Base-by-base conservation (phyloP, 768 basidiomycete species). In the Dacryopinax primogenitus region DNA sequence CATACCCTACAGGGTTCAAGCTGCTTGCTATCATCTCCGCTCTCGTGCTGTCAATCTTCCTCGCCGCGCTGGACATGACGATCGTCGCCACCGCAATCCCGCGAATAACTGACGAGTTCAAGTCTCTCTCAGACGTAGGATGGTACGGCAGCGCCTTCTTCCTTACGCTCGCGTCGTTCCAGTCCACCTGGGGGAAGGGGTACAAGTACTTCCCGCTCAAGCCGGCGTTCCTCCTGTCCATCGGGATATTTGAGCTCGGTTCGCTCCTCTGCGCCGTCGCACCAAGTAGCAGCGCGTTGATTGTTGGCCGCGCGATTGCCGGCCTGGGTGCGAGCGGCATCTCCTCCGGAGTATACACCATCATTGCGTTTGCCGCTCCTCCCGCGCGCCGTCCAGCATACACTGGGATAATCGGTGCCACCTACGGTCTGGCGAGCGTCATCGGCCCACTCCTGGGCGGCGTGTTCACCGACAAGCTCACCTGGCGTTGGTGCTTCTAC, bases 11-110 rank as follows among this genome's bases (percentile, higher is more conserved):
- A 11, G 30, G 51, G 26, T 58, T 58, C 51, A 26, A 32, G 26
- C 30, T 58, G 13, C 30, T 58, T 30, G 51, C 51, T 11, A 58
- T 58, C 51, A 9, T 58, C 23, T 23, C 51, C 26, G 51, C 51
- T 13, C 23, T 58, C 51, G 51, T 58, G 30, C 26, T 32, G 26
- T 3, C 26, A 23, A 32, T 58, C 51, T 58, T 58, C 51, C 51
- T 58, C 9, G 26, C 23, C 23, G 51, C 51, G 51, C 51, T 58
- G 3, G 51, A 58, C 51, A 58, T 58, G 51, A 68, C 74, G 35
- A 75, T 76, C 67, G 67, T 75, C 61, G 72, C 67, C 4, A 68
- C 62, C 26, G 67, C 67, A 2, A 63, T 68, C 36, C 67, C 67
- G 11, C 35, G 47, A 16, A 63, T 68, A 21, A 34, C 66, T 1